Evolutionary conservation across 2,329 filamentous ascomycete genomes (phyloP), one percentile per base, ranked within the genome.

Genomic region (Tolypocladium capitatum): DNA sequence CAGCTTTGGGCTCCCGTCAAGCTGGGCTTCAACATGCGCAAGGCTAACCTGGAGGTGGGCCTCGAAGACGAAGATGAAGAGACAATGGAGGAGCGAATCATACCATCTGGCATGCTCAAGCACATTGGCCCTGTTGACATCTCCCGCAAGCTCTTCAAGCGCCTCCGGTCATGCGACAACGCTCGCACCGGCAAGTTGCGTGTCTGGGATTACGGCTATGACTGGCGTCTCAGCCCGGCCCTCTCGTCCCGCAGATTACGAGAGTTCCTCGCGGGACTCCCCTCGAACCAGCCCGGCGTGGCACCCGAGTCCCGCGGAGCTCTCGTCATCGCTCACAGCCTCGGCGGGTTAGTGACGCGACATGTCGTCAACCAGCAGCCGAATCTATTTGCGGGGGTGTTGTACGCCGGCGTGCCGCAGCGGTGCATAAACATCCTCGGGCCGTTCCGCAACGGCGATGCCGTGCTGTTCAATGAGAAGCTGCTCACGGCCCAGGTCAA

Each of bases 1-100:
- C 88, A 94, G 60, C 69, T 95, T 0, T 97, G 91, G 91, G 86
- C 94, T 2, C 90, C 90, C 0, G 83, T 96, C 59, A 96, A 96
- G 64, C 83, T 95, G 28, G 90, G 91, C 1, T 69, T 97, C 45
- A 95, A 94, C 56, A 78, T 96, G 51, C 83, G 90, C 48, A 95
- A 92, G 60, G 90, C 91, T 2, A 87, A 97, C 60, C 72, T 97
- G 4, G 88, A 94, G 61, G 83, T 97, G 10, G 90, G 89, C 0
- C 67, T 96, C 5, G 76, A 85, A 14, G 79, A 79, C 2, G 84
- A 89, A 56, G 90, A 94, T 48, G 91, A 96, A 58, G 84, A 88
- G 56, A 75, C 69, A 5, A 92, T 92, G 80, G 80, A 85, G 53
- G 76, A 94, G 49, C 81, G 73, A n/a, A 88, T 97, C 50, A 84